phyloP scores from a whole-genome alignment of 2,329 filamentous ascomycete species.

The Fusarium xylarioides region DNA sequence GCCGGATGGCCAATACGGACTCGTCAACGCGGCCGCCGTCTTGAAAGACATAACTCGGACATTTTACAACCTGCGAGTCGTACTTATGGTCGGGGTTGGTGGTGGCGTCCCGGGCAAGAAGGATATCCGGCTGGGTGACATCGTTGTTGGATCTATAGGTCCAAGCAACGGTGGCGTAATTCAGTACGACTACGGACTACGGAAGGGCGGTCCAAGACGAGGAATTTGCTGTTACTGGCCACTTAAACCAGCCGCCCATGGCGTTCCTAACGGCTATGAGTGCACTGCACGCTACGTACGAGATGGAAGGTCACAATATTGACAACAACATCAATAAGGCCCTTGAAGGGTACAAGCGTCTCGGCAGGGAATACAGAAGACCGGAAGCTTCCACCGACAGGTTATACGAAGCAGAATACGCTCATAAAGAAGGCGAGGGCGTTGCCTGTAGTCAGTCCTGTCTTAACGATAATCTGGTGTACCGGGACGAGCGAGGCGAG shows the following conservation, averaged over 20 bases:
- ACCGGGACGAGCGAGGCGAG: fast-evolving
- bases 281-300: not conserved
- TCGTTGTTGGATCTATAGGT: not conserved
- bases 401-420: fast-evolving
- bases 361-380: too few species aligned
- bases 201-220: not conserved
- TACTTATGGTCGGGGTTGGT: not conserved
- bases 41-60: fast-evolving
- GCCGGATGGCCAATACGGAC: not conserved
- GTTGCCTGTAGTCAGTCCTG: fast-evolving
- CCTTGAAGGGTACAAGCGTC: fast-evolving
- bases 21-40: fast-evolving
- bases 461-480: fast-evolving
- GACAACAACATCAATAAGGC: fast-evolving
- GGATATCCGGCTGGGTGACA: fast-evolving
- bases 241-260: not conserved
- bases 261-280: fast-evolving
- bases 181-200: not conserved
- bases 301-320: fast-evolving
- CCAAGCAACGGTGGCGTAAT: fast-evolving
- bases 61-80: fast-evolving
- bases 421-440: fast-evolving
- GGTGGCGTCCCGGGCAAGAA: fast-evolving
- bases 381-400: fast-evolving
- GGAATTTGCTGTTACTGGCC: fast-evolving